phyloP scores from a whole-genome alignment of 23 red algal genomes.

The Pyropia haitanensis region DNA sequence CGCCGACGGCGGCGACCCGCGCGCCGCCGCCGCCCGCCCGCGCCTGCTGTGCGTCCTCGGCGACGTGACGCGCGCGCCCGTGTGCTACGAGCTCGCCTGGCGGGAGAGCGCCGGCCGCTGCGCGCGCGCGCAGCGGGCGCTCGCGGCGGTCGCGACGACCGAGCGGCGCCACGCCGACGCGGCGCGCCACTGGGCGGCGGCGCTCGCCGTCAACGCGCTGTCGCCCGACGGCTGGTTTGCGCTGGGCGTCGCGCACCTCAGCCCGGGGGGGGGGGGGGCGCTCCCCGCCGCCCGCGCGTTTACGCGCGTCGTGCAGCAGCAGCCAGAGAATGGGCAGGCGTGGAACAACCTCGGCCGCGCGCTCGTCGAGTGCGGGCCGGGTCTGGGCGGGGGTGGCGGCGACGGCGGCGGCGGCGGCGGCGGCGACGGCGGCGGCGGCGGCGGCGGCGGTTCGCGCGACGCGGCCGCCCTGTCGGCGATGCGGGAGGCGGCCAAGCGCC shows the following conservation, averaged over 20 bases:
- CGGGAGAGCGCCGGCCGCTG: conserved; percentile 59
- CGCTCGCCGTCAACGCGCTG: conserved; percentile 71
- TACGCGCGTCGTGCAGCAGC: conserved; percentile 78
- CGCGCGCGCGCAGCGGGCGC: conserved; percentile 77
- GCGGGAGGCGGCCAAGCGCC: conserved; percentile 4
- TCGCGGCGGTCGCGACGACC: conserved; percentile 47
- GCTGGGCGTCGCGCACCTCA: conserved; percentile 27
- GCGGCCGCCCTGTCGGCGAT: background rate
- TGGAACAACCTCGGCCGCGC: conserved; percentile 89
- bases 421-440: no score
- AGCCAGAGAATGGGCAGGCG: conserved; percentile 77
- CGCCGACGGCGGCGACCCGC: conserved; percentile 23
- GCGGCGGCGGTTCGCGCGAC: no score
- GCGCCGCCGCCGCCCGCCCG: conserved; percentile 30
- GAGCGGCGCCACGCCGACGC: conserved; percentile 36
- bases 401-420: no score
- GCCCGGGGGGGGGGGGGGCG: no score
- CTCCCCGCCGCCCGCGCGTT: conserved; percentile 64
- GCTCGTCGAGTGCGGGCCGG: conserved; percentile 18
- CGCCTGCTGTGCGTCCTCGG: conserved; percentile 80
- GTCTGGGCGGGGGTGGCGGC: no score
- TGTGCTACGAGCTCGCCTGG: conserved; percentile 68
- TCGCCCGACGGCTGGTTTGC: conserved; percentile 88
- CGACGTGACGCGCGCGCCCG: conserved; percentile 58
- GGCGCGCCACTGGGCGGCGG: conserved; percentile 28